These are phyloP conservation scores for Eruca vesicaria DNA, from an alignment of 441 rosid species.

Conservation along the genomic window DNA sequence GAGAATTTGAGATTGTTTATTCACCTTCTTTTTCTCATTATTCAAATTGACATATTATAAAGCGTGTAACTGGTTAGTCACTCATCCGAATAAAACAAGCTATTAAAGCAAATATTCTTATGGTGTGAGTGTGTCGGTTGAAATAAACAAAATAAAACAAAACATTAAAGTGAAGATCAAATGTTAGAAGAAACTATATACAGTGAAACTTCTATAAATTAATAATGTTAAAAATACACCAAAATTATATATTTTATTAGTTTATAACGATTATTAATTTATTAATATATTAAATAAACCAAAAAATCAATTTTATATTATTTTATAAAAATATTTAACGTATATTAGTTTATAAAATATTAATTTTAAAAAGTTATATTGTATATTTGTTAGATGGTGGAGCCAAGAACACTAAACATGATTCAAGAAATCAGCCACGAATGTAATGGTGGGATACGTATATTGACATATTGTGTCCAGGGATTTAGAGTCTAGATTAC, in stretches of 20 bases:
- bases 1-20: background rate
- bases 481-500: background rate
- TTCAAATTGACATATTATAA: background rate
- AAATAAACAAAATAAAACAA: background rate
- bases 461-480: background rate
- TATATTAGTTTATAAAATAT: no score
- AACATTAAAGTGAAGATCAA: background rate
- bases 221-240: no score
- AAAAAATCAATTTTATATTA: no score
- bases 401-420: background rate
- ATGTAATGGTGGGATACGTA: background rate
- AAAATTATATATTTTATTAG: no score
- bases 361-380: no score
- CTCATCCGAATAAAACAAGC: conserved; percentile 3
- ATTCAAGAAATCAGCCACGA: background rate
- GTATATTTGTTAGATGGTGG: background rate
- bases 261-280: no score
- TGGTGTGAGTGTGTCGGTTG: background rate
- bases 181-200: no score
- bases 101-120: background rate
- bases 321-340: no score
- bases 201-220: no score
- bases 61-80: background rate
- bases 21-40: background rate
- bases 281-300: no score